These are phyloP conservation scores for Botryotinia convoluta DNA, from an alignment of 2,329 filamentous ascomycete genomes.

Conservation along the genomic window DNA sequence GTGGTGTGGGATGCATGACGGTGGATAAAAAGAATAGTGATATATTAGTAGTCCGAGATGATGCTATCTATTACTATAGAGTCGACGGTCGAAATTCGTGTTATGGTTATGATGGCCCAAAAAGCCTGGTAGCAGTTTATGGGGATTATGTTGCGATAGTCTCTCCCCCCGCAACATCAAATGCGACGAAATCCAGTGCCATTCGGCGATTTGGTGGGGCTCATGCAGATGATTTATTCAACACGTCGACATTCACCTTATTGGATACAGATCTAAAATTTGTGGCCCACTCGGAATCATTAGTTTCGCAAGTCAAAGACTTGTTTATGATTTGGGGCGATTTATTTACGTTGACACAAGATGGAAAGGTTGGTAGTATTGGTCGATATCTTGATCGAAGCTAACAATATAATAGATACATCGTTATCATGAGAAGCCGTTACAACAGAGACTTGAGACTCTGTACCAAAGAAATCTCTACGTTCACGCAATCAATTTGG, in stretches of 20 bases:
- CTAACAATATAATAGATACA: conserved; percentile 62
- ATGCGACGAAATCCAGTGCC: conserved; percentile 52
- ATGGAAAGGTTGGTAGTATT: conserved; percentile 72
- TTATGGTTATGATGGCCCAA: conserved; percentile 87
- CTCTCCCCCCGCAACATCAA: conserved; percentile 61
- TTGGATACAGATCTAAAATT: conserved; percentile 91
- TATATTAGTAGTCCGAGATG: conserved; percentile 87
- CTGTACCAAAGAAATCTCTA: conserved; percentile 93
- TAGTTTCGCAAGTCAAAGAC: conserved; percentile 75
- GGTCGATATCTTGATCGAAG: neutral
- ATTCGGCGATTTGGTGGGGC: conserved; percentile 70
- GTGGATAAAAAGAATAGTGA: conserved; percentile 76
- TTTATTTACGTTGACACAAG: conserved; percentile 82
- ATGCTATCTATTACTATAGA: conserved; percentile 93
- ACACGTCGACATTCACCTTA: conserved; percentile 82
- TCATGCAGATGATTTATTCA: conserved; percentile 75
- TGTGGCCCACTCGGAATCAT: conserved; percentile 81
- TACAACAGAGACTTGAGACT: conserved; percentile 89
- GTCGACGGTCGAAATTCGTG: conserved; percentile 81
- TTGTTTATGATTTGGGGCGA: conserved; percentile 89
- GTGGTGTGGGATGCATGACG: conserved; percentile 92
- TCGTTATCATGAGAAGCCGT: conserved; percentile 84
- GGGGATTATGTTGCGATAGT: conserved; percentile 85
- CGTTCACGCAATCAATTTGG: conserved; percentile 85
- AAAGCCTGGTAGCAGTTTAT: conserved; percentile 76